Base-by-base conservation (phyloP, 306 rosid genomes). In the Vicia faba region DNA sequence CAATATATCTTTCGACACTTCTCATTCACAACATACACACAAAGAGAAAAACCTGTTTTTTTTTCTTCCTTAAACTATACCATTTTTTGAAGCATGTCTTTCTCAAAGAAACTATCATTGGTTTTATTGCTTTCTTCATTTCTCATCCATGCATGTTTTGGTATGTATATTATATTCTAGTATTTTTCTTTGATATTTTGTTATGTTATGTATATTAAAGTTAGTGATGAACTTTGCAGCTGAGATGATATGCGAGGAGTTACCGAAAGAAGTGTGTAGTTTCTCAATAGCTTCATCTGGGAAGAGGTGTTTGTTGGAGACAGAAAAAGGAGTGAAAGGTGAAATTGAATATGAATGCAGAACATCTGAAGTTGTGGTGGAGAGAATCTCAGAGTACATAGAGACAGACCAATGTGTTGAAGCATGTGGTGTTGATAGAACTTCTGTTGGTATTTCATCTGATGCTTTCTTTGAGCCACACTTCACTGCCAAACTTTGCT, bases 391-490 rank as follows among this genome's bases (percentile, higher is more conserved):
- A 0, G 86, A 76, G 8, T 84, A 84, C 80, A 84, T 88, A 14
- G 96, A 91, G 41, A 81, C 87, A 0, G 96, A 86, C 7, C 61
- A 75, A 2, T 91, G 97, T 33, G 87, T 88, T 8, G 26, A 74
- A 19, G 78, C 88, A 3, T 91, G 97, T 45, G 97, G 97, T 0
- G 84, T 83, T 48, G 91, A 91, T 20, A 66, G 97, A 43, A 91
- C 43, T 50, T 79, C 92, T 1, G 85, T 88, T 65, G 97, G 97
- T 0, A 88, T 91, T 33, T 89, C 97, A 4, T 88, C 96, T 3
- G 97, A 91, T 63, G 73, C 91, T 1, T 86, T 91, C 25, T 86
- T 91, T 58, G 97, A 91, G 76, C 86, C 91, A 45, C 84, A 81
- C 2, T 84, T 91, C 80, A 81, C 83, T 3, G 55, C 79, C 53